Percentiles rank a stretch among this genome's conserved stretches.
Evolutionary conservation across 75 land plant species (phyloP).

Genomic region (Larix kaempferi): DNA sequence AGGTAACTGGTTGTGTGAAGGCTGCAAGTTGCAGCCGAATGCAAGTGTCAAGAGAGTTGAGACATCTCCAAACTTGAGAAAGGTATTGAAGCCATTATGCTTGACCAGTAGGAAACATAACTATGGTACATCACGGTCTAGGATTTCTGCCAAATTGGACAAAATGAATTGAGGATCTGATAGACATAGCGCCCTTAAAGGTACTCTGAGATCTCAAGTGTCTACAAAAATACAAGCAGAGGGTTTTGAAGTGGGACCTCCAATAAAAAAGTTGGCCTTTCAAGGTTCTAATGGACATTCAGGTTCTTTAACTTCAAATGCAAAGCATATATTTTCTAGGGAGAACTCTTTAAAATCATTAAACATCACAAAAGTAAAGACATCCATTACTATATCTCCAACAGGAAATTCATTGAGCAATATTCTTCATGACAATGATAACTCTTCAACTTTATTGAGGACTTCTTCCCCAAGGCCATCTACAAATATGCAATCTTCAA

Average conservation of each 20-base stretch:
- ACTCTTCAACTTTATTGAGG: conserved; percentile 3
- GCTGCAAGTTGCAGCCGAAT: conserved; percentile 25
- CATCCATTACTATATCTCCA: neutral
- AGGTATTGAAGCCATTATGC: neutral
- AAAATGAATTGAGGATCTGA: conserved; percentile 3
- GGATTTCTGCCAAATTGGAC: conserved; percentile 12
- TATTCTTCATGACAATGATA: neutral
- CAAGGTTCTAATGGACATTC: conserved; percentile 7
- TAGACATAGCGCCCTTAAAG: conserved; percentile 18
- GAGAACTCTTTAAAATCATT: conserved; percentile 50
- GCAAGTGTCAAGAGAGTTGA: conserved; percentile 23
- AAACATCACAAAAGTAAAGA: conserved; percentile 36
- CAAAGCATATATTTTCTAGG: conserved; percentile 30
- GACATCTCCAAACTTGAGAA: conserved; percentile 16
- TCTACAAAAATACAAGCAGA: conserved; percentile 35
- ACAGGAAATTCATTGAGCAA: conserved; percentile 4
- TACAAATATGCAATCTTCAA: neutral
- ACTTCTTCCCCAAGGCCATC: neutral
- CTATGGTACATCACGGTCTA: conserved; percentile 2
- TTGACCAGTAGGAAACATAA: conserved; percentile 13
- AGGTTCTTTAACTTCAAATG: conserved; percentile 18
- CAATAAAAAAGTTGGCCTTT: no score
- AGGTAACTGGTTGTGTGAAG: conserved; percentile 78
- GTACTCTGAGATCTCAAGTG: conserved; percentile 8
- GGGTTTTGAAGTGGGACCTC: conserved; percentile 22